Base-by-base conservation (phyloP, 176 grass and related monocot species). In the maize (Zea mays) region DNA sequence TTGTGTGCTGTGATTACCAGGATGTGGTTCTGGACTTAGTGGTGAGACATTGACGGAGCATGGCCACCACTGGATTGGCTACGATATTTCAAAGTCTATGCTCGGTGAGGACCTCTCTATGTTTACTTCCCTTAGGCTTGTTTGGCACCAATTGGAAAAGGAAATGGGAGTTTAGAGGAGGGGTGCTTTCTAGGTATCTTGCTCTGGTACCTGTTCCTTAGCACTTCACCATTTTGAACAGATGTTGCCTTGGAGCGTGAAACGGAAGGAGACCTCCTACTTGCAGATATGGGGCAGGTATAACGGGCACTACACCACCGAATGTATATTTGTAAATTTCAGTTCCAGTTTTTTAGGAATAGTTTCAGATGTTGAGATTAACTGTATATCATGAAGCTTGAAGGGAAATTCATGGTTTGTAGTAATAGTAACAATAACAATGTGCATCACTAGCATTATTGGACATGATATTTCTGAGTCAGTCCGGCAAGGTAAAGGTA, bases 231-330 rank as follows among this genome's bases (percentile, higher is more conserved):
- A 14, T 20, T 78, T 71, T 42, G 0, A 0, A 20, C 67, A 97
- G 95, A 94, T 85, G 79, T 98, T 78, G 91, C 95, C 61, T 59
- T 90, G 63, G 95, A 94, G 60, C 87, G 95, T 52, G 91, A 88
- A 83, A 81, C 64, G 8, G 89, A 98, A n/a, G 95, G 95, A 2
- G 91, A 98, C 78, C 75, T 94, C 72, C 69, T 98, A 9, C 95
- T 88, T 47, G 95, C 85, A 19, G 95, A 98, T 81, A 98, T 98
- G 95, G 95, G 95, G 8, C 91, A 97, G 95, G 95, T 97, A 86
- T 16, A 12, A 65, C 60, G n/a, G 57, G 9, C 20, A 50, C 6
- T 50, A 9, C 47, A 7, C 36, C 9, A 52, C 0, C 47, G 39
- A 34, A 46, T 5, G 50, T 4, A 16, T 7, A 1, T 3, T 1